phyloP scores from a whole-genome alignment of 2,329 filamentous ascomycete species.

The Fusarium piperis region DNA sequence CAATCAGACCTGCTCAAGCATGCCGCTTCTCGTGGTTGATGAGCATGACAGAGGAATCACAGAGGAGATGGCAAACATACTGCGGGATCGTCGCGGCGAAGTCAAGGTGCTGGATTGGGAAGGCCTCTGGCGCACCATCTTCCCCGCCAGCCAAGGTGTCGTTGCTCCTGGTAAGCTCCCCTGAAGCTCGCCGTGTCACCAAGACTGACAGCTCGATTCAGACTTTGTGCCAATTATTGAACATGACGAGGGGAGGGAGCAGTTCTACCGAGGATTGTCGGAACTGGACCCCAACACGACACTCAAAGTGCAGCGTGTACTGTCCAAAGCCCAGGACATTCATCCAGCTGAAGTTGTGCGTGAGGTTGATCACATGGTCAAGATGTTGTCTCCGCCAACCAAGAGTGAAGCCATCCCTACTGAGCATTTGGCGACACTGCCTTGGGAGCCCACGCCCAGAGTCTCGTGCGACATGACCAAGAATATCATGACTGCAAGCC shows the following conservation, averaged over 20 bases:
- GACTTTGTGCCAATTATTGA: background rate
- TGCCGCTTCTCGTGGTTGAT: background rate
- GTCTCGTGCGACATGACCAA: too few relatives aligned
- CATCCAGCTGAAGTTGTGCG: background rate
- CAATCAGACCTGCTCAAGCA: background rate
- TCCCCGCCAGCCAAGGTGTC: background rate
- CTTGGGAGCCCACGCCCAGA: background rate
- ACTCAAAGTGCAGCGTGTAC: too few relatives aligned
- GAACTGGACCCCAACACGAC: too few relatives aligned
- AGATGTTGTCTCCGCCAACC: background rate
- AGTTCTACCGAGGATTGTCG: background rate
- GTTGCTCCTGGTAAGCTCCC: background rate
- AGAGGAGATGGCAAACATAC: background rate
- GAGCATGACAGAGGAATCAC: background rate
- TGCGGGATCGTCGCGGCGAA: background rate
- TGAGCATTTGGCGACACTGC: background rate
- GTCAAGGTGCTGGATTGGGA: background rate
- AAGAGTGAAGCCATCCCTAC: background rate
- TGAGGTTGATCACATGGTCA: background rate
- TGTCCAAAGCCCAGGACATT: too few relatives aligned
- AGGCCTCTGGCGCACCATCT: background rate
- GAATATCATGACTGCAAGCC: too few relatives aligned
- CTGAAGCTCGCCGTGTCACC: background rate
- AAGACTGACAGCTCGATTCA: background rate
- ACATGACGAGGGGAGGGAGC: background rate